Evolutionary conservation across 192 early-diverging fungal genomes (phyloP).

Genomic region (Coemansia asiatica): DNA sequence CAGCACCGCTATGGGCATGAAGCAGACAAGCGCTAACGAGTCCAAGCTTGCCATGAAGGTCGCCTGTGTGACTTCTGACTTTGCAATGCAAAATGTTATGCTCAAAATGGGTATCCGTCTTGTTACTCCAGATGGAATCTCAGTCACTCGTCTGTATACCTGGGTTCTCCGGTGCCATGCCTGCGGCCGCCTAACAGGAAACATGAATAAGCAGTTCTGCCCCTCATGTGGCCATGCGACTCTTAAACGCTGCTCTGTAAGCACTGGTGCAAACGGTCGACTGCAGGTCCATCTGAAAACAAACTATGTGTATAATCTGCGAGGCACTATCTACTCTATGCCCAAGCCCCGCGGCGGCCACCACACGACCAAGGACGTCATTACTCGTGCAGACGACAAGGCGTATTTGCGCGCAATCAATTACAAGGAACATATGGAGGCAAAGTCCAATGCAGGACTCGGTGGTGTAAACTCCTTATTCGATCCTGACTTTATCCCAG

Average conservation of each 20-base stretch:
- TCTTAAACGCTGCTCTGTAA: slow-evolving; percentile 78
- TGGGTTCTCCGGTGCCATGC: slow-evolving; percentile 94
- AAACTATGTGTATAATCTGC: slow-evolving; percentile 85
- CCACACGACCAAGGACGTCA: slow-evolving; percentile 67
- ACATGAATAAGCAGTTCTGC: slow-evolving; percentile 93
- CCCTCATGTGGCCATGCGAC: slow-evolving; percentile 87
- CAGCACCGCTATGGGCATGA: slow-evolving; percentile 56
- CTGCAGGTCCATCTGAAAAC: slow-evolving; percentile 82
- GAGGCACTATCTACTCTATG: slow-evolving; percentile 88
- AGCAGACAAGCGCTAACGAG: slow-evolving; percentile 27
- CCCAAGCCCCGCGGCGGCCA: slow-evolving; percentile 81
- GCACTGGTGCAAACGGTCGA: slow-evolving; percentile 76
- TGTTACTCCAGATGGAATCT: slow-evolving; percentile 78
- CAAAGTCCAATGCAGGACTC: slow-evolving; percentile 25
- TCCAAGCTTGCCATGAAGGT: slow-evolving; percentile 60
- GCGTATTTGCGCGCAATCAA: slow-evolving; percentile 63
- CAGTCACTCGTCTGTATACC: slow-evolving; percentile 74
- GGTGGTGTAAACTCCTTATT: slow-evolving; percentile 31
- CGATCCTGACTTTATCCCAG: slow-evolving; percentile 45
- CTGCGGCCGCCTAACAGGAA: slow-evolving; percentile 79
- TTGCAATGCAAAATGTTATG: slow-evolving; percentile 96
- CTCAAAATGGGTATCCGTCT: slow-evolving; percentile 89
- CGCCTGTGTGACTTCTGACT: slow-evolving; percentile 89
- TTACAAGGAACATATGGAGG: slow-evolving; percentile 31
- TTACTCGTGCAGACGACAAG: slow-evolving; percentile 88